Conservation (phyloP, 805 yeast genomes). For the Wickerhamomyces rabaulensis region DNA sequence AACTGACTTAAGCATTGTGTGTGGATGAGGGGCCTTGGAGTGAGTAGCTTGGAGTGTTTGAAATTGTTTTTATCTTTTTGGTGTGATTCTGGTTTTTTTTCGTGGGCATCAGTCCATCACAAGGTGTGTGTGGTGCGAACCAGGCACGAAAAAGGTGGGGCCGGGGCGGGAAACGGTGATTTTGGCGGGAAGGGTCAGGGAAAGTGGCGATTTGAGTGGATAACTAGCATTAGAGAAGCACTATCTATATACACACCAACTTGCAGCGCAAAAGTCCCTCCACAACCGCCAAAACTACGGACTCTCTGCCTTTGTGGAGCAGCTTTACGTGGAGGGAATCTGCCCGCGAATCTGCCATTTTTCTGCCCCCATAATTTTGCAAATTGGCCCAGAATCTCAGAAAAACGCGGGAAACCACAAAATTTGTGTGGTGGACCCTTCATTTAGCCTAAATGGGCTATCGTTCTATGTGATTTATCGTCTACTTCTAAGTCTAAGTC, state of each 20-base stretch:
- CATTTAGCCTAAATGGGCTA: neutral
- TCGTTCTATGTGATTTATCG: no score
- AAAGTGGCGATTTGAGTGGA: no score
- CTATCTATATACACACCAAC: no score
- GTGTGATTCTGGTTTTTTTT: neutral
- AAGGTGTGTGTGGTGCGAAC: neutral
- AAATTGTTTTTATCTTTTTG: neutral
- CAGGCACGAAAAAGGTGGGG: neutral
- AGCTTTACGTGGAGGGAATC: neutral
- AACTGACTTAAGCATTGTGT: conserved; percentile 10
- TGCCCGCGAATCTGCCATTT: neutral
- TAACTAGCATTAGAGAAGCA: no score
- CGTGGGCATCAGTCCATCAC: neutral
- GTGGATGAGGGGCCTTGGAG: neutral
- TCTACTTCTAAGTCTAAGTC: neutral
- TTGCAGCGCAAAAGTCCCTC: no score
- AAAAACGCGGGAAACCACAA: neutral
- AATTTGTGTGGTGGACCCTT: neutral
- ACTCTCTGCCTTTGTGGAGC: no score
- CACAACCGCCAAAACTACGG: no score
- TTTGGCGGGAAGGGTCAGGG: no score
- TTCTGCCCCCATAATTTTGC: neutral
- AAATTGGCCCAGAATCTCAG: neutral
- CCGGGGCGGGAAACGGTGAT: neutral
- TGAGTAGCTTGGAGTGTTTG: neutral